Base-by-base conservation (phyloP, 495 filamentous ascomycete genomes). In the Pyronema omphalodes region DNA sequence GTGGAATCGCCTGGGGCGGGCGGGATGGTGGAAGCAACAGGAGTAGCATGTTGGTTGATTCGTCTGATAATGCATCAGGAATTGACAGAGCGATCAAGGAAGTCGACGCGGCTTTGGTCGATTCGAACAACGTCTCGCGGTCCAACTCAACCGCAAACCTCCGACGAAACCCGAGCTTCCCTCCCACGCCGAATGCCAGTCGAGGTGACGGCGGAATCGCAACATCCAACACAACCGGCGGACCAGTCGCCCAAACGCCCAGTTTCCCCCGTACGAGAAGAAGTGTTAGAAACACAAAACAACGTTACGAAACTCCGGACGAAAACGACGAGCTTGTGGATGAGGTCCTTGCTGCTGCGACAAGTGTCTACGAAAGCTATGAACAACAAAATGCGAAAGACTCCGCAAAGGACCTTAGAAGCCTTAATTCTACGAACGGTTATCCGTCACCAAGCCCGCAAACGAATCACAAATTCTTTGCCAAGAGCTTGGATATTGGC, bases 311-410 rank as follows among this genome's bases (percentile, higher is more conserved):
- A 67, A 93, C 87, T 3, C 86, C 93, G 0, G 87, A 94, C 63
- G 91, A 99, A 67, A 87, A 96, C 61, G 91, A 96, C 57, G 91
- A 99, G 67, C 76, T 98, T 9, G 72, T 94, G 9, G 87, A 94
- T 61, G 91, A 96, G 67, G 89, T 37, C 71, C 76, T 58, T 69
- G 71, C 60, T 71, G 76, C 47, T 59, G 67, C 35, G 66, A 67
- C 46, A 71, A 73, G 58, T 63, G 71, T 17, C 71, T 71, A 35
- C 64, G 63, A 23, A 66, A 61, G 0, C 85, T 41, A 52, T 34
- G 54, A 58, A 35, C 51, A 53, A 46, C 58, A 62, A 37, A 56
- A 54, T 41, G 54, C 51, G 19, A 52, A 56, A 49, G 35, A 52
- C 46, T 64, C 62, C 48, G 54, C 36, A 37, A 54, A 57, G 29